Base-by-base conservation (phyloP, 148 eudicot species). In the Cornus suecica region DNA sequence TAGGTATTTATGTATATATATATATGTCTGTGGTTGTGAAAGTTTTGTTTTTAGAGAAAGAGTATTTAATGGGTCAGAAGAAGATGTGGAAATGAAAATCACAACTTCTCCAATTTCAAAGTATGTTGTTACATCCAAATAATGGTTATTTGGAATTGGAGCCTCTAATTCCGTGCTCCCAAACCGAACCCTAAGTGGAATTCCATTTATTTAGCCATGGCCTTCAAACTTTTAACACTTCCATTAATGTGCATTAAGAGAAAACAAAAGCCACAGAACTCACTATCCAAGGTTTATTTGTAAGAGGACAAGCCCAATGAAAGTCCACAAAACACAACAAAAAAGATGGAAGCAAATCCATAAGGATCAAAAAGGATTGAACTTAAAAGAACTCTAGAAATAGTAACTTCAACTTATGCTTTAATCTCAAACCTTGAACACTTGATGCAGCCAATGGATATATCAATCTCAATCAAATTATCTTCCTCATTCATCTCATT, bases 391-490 rank as follows among this genome's bases (percentile, higher is more conserved):
- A 58, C 25, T 58, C 24, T 2, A 6, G 26, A 65, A 24, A 65
- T 4, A 64, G 14, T 13, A 41, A 41, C 37, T 64, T 26, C 13
- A 70, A n/a, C n/a, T 91, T 71, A 92, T 66, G 91, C 89, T 83
- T 87, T 79, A 58, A 94, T 91, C 81, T 84, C 89, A 81, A 90
- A 86, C 80, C 94, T 88, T 77, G 94, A 83, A 80, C 88, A 92
- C 77, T 89, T 94, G 83, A 94, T 88, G 51, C 89, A 90, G 42
- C 97, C 98, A 91, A 94, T 89, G 52, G 91, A 84, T 13, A 94
- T 80, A 73, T 94, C 98, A 66, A 94, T 92, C 84, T 94, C 97
- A 58, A 94, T 92, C 83, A 94, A 71, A 77, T 92, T 94, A 13
- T 94, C 93, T 78, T 89, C 98, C 80, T 94, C 97, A 71, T 82